Base-by-base conservation (phyloP, 192 early-diverging fungal genomes). In the Backusella psychrophila region DNA sequence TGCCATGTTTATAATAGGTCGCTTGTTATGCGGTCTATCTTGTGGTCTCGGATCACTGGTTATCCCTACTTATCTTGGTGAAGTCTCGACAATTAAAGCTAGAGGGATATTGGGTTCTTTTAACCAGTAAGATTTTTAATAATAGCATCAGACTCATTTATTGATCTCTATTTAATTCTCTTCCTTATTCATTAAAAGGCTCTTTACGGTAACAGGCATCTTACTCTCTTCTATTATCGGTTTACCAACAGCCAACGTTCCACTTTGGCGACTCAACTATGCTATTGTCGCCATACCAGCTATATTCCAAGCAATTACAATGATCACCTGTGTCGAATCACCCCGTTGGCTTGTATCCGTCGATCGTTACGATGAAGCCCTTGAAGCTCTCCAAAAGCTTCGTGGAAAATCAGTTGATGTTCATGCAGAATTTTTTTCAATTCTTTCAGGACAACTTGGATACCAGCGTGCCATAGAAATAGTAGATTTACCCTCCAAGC, bases 151-250 rank as follows among this genome's bases (percentile, higher is more conserved):
- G 11, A 29, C 26, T 11, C 23, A 56, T 19, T 29, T 23, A 63
- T 49, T 63, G 11, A 29, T 29, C 82, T 90, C 49, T 73, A 90
- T 12, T 46, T 82, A 12, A 39, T 39, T 39, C 38, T 39, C 9
- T 26, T 84, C 84, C 46, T 81, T 84, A 74, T 68, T 74, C 49
- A 76, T 81, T n/a, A 49, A n/a, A n/a, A 63, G 23, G 83, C 85
- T 95, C 77, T 85, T 90, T 7, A 89, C 94, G 71, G 93, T 95
- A 65, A 72, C 91, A 39, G 87, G 73, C 35, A 63, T 89, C 1
- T 68, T 74, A 23, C 56, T 88, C 42, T 70, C 75, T 9, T 86
- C 85, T 33, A 39, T 71, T 21, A 77, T 71, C 19, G 71, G 78
- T 9, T 77, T 93, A 35, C 86, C 87, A 35, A 82, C 91, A 68